A percentile compares a stretch with the other conserved stretches of the same genome.
Evolutionary conservation across 345 rosid species (phyloP).

Genomic region (Gossypium longicalyx): DNA sequence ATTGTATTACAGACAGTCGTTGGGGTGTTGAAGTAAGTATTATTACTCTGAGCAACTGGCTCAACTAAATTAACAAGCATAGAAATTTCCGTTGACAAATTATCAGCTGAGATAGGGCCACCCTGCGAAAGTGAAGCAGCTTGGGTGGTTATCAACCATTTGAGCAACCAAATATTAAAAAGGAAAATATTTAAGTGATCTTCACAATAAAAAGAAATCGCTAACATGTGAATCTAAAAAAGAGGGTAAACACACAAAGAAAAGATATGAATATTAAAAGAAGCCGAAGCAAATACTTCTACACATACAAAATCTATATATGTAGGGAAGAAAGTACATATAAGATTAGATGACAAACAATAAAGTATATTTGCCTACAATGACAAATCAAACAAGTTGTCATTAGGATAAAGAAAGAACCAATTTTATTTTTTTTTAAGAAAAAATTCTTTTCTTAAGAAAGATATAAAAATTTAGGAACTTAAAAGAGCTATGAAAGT

Average conservation of each 20-base stretch:
- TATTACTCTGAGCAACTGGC: constrained; percentile 24
- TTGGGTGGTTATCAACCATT: neutral
- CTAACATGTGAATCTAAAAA: neutral
- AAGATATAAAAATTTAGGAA: neutral
- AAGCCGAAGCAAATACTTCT: neutral
- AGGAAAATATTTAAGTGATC: neutral
- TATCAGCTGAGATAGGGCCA: constrained; percentile 19
- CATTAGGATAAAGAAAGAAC: neutral
- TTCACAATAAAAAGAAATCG: neutral
- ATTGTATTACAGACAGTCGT: constrained; percentile 29
- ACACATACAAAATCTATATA: neutral
- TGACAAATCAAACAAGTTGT: neutral
- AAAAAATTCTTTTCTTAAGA: neutral
- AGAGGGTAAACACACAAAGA: neutral
- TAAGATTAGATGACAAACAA: neutral
- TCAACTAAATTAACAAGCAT: constrained; percentile 24
- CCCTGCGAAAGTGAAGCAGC: constrained; percentile 39
- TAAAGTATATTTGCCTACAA: neutral
- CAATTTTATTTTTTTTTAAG: neutral
- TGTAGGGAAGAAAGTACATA: neutral
- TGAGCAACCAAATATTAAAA: neutral
- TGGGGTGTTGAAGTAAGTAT: constrained; percentile 25
- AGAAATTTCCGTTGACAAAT: constrained; percentile 25
- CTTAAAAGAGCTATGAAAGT: neutral
- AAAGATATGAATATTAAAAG: neutral